Base-by-base conservation (phyloP, 352 stramenopile species). In the Blastocystis sp. region DNA sequence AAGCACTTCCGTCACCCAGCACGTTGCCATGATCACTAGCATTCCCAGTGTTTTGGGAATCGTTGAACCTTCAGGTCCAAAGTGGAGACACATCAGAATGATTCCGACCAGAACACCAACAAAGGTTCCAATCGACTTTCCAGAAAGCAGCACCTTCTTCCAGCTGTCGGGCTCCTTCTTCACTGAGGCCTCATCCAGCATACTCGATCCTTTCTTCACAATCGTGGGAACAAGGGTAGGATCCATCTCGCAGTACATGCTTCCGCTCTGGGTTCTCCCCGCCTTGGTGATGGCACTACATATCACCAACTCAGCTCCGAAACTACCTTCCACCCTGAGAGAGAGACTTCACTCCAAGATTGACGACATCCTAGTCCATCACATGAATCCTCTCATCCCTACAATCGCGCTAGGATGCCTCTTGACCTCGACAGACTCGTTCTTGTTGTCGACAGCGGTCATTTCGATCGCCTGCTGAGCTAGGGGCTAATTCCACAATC, bases 1-100 rank as follows among this genome's bases (percentile, higher is more conserved):
- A 81, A 81, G 32, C 2, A 81, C 69, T 57, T 81, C 69, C 4
- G 69, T 81, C 21, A 81, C 44, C 69, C 69, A 81, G 32, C 49
- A 81, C 16, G 54, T 81, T 29, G 69, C 69, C 69, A 81, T 81
- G 0, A 81, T 48, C 21, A 81, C 8, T 2, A 81, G 36, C 18
- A 81, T 46, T 18, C 49, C 40, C 6, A 67, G 27, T 4, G 49
- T 67, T 67, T 53, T 54, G 2, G 18, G 40, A 44, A 81, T 53
- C 21, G 32, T 32, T 14, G 34, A n/a, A 27, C 69, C 69, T 2
- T 81, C 69, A 32, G 38, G 24, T 67, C n/a, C 36, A 21, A 81
- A 24, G 2, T n/a, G 69, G 34, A 81, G 3, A 36, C 18, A 81
- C 49, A 81, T 48, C 34, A 81, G 18, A 16, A 46, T 21, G 32